Evolutionary conservation across 1,284 basidiomycete genomes (phyloP).

Genomic region (Trametes versicolor): DNA sequence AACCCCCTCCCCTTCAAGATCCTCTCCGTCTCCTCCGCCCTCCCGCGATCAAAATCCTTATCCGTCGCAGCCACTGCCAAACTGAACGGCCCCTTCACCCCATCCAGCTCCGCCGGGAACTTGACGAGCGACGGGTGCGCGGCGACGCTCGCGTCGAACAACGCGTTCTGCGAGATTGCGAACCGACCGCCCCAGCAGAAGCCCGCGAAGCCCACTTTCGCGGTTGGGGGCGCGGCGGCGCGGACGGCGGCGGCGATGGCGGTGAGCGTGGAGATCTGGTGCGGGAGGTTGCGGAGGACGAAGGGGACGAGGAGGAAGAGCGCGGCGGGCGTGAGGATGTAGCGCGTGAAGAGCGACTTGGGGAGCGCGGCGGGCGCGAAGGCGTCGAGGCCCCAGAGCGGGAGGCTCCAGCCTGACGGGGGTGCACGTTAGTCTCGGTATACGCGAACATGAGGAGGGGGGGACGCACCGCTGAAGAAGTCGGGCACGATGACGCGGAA

Average conservation of each 20-base stretch:
- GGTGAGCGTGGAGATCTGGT: constrained; percentile 32
- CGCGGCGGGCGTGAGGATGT: constrained; percentile 29
- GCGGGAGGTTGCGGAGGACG: constrained; percentile 34
- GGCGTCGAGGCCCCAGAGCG: constrained; percentile 34
- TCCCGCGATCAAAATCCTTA: constrained; percentile 17
- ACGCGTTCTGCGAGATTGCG: constrained; percentile 37
- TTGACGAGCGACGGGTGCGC: constrained; percentile 38
- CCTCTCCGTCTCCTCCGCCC: constrained; percentile 34
- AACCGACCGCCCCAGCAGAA: constrained; percentile 42
- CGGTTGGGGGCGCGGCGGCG: constrained; percentile 25
- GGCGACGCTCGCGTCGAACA: constrained; percentile 38
- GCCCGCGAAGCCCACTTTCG: constrained; percentile 38
- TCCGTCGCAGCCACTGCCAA: constrained; percentile 35
- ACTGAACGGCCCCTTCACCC: constrained; percentile 35
- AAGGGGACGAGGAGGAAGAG: constrained; percentile 36
- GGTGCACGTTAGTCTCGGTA: not conserved
- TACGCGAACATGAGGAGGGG: not conserved
- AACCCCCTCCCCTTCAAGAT: constrained; percentile 32
- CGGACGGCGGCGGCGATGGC: constrained; percentile 28
- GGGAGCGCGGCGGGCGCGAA: constrained; percentile 21
- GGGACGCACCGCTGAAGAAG: constrained; percentile 35
- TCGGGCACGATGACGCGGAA: constrained; percentile 39
- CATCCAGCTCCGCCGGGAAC: constrained; percentile 36
- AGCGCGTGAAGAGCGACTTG: constrained; percentile 30
- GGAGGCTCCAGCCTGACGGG: constrained; percentile 32